phyloP scores from a whole-genome alignment of 768 basidiomycete species.

The Dendrothele bispora region DNA sequence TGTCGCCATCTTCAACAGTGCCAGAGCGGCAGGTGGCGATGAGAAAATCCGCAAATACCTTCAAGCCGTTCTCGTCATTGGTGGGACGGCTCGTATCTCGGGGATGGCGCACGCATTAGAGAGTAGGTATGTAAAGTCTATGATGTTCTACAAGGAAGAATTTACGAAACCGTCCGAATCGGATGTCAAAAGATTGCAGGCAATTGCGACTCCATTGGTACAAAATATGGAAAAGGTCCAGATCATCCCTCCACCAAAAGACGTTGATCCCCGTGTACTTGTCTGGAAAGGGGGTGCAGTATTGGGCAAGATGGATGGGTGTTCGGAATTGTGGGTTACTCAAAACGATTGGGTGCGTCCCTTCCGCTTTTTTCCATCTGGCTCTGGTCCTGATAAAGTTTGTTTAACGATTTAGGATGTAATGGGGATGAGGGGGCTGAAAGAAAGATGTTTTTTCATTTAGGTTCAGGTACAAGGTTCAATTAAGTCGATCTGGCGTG shows the following conservation, averaged over 20 bases:
- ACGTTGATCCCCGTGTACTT: conserved; percentile 85
- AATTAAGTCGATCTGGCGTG: no score
- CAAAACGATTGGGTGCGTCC: conserved; percentile 79
- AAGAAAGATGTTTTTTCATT: conserved; percentile 81
- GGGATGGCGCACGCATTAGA: conserved; percentile 86
- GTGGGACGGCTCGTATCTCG: conserved; percentile 77
- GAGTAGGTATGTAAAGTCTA: conserved; percentile 76
- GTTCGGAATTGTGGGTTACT: conserved; percentile 88
- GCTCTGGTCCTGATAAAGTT: neutral
- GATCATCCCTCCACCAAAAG: conserved; percentile 93
- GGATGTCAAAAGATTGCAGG: conserved; percentile 63
- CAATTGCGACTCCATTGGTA: conserved; percentile 81
- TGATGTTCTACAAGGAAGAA: neutral
- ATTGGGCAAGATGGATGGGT: conserved; percentile 88
- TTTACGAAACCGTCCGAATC: no score
- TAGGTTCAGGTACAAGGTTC: no score
- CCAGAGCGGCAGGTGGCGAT: conserved; percentile 83
- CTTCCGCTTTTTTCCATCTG: conserved; percentile 5
- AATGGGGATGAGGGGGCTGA: conserved; percentile 78
- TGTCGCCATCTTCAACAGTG: conserved; percentile 90
- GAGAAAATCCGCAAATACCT: conserved; percentile 90
- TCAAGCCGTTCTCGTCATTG: conserved; percentile 84
- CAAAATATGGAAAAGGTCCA: conserved; percentile 85
- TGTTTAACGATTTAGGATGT: conserved; percentile 51
- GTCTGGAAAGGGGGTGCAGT: conserved; percentile 96